Conservation (phyloP, 2,329 filamentous ascomycete genomes). For the Cladophialophora psammophila region DNA sequence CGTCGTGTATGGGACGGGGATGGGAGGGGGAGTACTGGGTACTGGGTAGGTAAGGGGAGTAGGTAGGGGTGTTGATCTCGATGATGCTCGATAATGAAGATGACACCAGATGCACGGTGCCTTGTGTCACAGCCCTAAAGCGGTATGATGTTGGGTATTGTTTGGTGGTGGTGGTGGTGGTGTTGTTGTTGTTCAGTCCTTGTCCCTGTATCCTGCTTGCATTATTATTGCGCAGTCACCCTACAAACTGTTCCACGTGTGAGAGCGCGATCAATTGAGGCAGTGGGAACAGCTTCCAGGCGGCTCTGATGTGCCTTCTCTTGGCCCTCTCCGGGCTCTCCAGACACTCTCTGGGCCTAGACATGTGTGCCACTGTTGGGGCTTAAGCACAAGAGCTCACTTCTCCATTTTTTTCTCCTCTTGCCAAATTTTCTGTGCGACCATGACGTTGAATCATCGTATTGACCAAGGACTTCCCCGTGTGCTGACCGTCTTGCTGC, state of each 20-base stretch:
- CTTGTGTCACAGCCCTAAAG: not conserved
- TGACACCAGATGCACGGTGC: slow-evolving; percentile 1
- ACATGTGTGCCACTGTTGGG: not conserved
- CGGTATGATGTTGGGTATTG: not conserved
- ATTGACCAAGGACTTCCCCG: not conserved
- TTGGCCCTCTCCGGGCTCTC: too few species aligned
- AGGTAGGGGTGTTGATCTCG: slow-evolving; percentile 6
- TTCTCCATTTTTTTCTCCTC: slow-evolving; percentile 15
- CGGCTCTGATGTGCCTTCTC: too few species aligned
- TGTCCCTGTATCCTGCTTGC: not conserved
- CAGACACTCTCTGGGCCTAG: not conserved
- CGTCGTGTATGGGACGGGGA: slow-evolving; percentile 7
- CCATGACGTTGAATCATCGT: slow-evolving; percentile 17
- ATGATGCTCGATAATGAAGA: not conserved
- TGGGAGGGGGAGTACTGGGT: slow-evolving; percentile 5
- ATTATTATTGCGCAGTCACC: not conserved
- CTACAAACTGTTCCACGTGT: not conserved
- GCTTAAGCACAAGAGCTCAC: slow-evolving; percentile 6
- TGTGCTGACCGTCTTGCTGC: not conserved
- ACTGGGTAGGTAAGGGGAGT: too few species aligned
- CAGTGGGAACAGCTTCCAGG: too few species aligned
- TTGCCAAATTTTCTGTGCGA: slow-evolving; percentile 16
- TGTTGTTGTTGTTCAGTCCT: not conserved
- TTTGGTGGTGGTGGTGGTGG: not conserved
- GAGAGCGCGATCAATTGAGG: too few species aligned